A percentile compares a stretch with the other conserved stretches of the same genome.
Evolutionary conservation across 192 early-diverging fungal genomes (phyloP).

Genomic region (Dissophora globulifera): DNA sequence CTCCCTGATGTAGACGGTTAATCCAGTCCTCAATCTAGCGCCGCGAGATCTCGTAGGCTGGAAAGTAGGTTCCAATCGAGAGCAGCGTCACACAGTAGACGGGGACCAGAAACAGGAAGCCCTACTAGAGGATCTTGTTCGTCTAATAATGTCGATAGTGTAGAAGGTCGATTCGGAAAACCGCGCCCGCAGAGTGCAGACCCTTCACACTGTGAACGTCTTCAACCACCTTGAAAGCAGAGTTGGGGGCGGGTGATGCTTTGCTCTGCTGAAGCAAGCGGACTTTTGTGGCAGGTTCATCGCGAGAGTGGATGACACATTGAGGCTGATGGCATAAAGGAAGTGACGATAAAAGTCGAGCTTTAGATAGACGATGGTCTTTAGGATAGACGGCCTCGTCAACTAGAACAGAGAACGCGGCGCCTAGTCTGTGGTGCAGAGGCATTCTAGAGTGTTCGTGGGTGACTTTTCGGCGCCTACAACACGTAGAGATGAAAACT

Average conservation of each 20-base stretch:
- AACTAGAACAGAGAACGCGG: neutral
- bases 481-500: neutral
- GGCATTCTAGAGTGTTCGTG: neutral
- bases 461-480: too few species aligned
- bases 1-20: slow-evolving; percentile 30
- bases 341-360: slow-evolving; percentile 53
- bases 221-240: slow-evolving; percentile 33
- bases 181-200: slow-evolving; percentile 23
- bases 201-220: slow-evolving; percentile 28
- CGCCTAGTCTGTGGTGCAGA: too few species aligned
- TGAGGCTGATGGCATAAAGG: slow-evolving; percentile 40
- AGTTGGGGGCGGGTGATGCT: slow-evolving; percentile 25
- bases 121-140: slow-evolving; percentile 45
- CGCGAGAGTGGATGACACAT: slow-evolving; percentile 35
- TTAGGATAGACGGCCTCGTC: slow-evolving; percentile 29
- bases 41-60: slow-evolving; percentile 36
- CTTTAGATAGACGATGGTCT: slow-evolving; percentile 19
- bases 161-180: slow-evolving; percentile 43
- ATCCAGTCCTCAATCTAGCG: slow-evolving; percentile 28
- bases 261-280: slow-evolving; percentile 50
- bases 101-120: slow-evolving; percentile 36
- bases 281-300: slow-evolving; percentile 42
- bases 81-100: slow-evolving; percentile 47
- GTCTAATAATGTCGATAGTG: slow-evolving; percentile 30
- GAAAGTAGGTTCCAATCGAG: slow-evolving; percentile 29